Evolutionary conservation across 1,284 basidiomycete species (phyloP), one percentile per base, ranked within the genome.

Genomic region (Pseudozyma pruni): DNA sequence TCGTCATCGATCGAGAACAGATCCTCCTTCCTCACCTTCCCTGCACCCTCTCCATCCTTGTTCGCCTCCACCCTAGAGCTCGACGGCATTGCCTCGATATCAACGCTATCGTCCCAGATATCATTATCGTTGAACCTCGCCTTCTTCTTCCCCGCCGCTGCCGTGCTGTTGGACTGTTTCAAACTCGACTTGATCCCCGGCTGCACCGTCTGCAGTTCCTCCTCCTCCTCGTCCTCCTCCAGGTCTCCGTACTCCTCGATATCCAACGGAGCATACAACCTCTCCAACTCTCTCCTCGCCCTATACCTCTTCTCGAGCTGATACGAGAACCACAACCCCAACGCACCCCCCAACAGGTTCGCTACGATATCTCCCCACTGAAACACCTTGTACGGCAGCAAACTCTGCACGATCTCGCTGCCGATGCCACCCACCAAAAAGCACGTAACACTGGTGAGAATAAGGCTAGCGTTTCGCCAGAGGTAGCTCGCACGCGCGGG

Each of bases 351-450:
- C 17, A 90, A 80, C n/a, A 93, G 82, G 78, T 94, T 94, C 11
- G 92, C 92, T 55, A 90, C 82, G 43, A 94, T 84, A 82, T 94
- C 91, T 44, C 90, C 89, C 31, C 87, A 82, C 67, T 93, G 88
- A 75, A 94, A 93, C 52, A 87, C 85, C 80, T 93, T 92, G 80
- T 89, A 88, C 88, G 93, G 92, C 56, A 94, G 84, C 75, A 90
- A 76, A 5, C 90, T 89, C 79, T 94, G 92, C 1, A 94, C 88
- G 72, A 93, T 84, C 82, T 94, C 93, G 79, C 90, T 92, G n/a
- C 92, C 79, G 46, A 94, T 86, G 0, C 91, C 90, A 8, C 92
- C 93, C 8, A 74, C 68, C 40, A 74, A 2, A 29, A 80, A 66
- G 34, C 75, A 76, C 1, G 68, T 85, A 47, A 90, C 79, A 2